phyloP scores from a whole-genome alignment of 371 early-diverging fungal species.

The Mortierella sp. region DNA sequence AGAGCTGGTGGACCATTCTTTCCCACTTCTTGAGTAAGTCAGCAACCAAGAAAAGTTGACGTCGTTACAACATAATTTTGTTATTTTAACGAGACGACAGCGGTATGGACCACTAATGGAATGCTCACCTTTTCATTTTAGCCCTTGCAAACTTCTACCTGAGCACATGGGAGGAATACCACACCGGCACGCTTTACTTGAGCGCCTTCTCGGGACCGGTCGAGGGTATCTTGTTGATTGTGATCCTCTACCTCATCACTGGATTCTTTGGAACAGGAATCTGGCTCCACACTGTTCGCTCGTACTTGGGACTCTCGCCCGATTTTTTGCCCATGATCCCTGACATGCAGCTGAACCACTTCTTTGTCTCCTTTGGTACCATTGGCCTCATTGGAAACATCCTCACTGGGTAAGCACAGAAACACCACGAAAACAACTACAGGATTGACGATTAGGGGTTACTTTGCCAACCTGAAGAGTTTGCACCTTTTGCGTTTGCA shows the following conservation, averaged over 20 bases:
- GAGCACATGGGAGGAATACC: constrained; percentile 97
- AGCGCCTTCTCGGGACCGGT: constrained; percentile 96
- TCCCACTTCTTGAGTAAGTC: constrained; percentile 58
- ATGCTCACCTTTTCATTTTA: constrained; percentile 58
- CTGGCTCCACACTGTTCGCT: constrained; percentile 59
- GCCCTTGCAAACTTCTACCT: constrained; percentile 91
- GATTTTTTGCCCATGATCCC: constrained; percentile 60
- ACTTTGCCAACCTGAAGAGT: too few relatives aligned
- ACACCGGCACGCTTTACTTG: constrained; percentile 92
- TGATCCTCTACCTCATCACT: constrained; percentile 73
- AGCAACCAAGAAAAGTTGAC: background rate
- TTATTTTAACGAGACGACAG: background rate
- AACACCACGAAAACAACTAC: background rate
- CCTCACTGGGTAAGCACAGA: constrained; percentile 65
- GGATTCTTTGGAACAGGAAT: constrained; percentile 75
- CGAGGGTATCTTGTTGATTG: constrained; percentile 91
- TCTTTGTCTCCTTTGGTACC: constrained; percentile 70
- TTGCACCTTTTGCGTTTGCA: too few relatives aligned
- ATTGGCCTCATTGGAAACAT: constrained; percentile 72
- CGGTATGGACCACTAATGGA: background rate
- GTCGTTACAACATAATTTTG: background rate
- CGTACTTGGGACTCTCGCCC: constrained; percentile 33
- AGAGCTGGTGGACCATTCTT: constrained; percentile 81
- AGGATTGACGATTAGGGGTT: background rate
- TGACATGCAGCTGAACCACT: constrained; percentile 72